Evolutionary conservation across 345 rosid genomes (phyloP), one percentile per base, ranked within the genome.

Genomic region (Rhizophora mangle): DNA sequence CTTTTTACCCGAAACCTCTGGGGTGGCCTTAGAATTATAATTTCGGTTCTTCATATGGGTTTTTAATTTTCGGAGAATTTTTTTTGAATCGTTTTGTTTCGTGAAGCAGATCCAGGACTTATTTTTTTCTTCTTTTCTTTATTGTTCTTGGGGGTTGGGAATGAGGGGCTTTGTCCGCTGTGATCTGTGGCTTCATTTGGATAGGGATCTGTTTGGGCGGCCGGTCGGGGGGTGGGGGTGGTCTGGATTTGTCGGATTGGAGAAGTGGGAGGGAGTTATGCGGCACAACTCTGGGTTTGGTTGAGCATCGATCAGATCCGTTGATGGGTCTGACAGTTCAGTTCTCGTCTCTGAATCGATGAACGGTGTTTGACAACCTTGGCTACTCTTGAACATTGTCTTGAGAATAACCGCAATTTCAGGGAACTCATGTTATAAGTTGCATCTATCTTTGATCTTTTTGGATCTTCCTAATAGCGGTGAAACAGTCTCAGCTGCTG

Each of bases 251-350:
- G 3, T 22, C 18, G 16, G 60, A 21, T 24, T 55, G 60, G 60
- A 5, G 15, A 55, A 8, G 16, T 43, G 49, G 18, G 49, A 43
- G 19, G 19, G 49, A 13, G 15, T 43, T 19, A 13, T 43, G 18
- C 18, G 18, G 18, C 49, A 13, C 49, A 11, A 19, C 1, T 21
- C 60, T 9, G 24, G 30, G 60, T 66, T 66, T 74, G 32, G 29
- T 24, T 21, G 37, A 52, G 53, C 11, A 53, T 49, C 62, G 37
- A 59, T 49, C 68, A 63, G 85, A 78, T 81, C 85, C 61, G 74
- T 43, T 51, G 20, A 46, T 71, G 47, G 66, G n/a, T 15, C 39
- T 64, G 34, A 20, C 27, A 32, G 36, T 65, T 65, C 20, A 6
- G 27, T 8, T 54, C 19, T 22, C 5, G 24, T 13, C 29, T 55